Percentiles rank a stretch among this genome's conserved stretches.
Evolutionary conservation across 169 alveolate species (phyloP).

Genomic region (Haemoproteus tartakovskyi): DNA sequence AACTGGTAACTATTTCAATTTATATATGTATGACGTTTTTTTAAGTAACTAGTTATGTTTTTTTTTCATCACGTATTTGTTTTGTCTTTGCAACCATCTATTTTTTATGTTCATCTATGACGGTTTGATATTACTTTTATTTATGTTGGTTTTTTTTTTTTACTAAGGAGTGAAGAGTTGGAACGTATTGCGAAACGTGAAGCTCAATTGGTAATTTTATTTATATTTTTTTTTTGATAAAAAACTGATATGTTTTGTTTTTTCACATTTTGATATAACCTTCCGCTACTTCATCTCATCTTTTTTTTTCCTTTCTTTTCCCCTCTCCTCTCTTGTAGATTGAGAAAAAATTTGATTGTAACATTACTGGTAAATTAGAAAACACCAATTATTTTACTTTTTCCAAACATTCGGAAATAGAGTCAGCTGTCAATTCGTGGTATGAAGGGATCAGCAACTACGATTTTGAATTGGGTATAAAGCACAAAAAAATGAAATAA

Average conservation of each 20-base stretch:
- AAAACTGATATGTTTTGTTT: not conserved
- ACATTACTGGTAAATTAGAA: conserved; percentile 8
- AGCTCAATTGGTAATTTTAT: conserved; percentile 24
- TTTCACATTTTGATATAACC: not conserved
- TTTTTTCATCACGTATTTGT: not conserved
- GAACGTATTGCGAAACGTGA: conserved; percentile 25
- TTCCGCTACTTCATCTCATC: not conserved
- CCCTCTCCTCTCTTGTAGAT: conserved; percentile 8
- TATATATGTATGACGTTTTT: not conserved
- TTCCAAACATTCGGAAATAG: conserved; percentile 3
- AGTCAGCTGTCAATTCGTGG: conserved; percentile 52
- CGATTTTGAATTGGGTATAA: conserved; percentile 51
- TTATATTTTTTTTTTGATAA: conserved; percentile 1
- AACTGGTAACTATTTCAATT: not conserved
- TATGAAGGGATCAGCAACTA: conserved; percentile 58
- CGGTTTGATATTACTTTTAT: conserved; percentile 1
- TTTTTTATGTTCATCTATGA: not conserved
- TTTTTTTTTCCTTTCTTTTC: not conserved
- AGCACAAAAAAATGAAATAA: conserved; percentile 1
- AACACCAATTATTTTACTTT: conserved; percentile 41
- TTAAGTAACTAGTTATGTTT: not conserved
- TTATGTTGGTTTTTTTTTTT: not conserved
- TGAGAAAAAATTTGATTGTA: conserved; percentile 5
- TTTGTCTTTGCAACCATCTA: not conserved
- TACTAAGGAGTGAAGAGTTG: conserved; percentile 21